These are phyloP conservation scores for Colletotrichum tabaci DNA, from an alignment of 2,329 filamentous ascomycete genomes.

Conservation along the genomic window DNA sequence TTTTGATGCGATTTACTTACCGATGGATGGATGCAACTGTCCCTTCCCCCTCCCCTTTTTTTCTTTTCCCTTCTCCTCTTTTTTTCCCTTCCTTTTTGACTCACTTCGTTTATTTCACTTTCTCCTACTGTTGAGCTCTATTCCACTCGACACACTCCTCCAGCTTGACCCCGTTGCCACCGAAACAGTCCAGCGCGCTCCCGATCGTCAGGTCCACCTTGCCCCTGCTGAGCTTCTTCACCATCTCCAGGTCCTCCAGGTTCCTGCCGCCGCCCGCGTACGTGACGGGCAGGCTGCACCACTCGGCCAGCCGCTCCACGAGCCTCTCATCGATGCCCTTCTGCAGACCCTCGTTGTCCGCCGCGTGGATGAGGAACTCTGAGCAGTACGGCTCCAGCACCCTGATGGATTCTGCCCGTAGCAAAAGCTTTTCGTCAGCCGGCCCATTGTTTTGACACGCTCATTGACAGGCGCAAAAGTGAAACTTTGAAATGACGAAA, in stretches of 20 bases:
- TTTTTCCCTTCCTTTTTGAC: too few relatives aligned
- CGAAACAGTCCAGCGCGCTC: conserved; percentile 96
- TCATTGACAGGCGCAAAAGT: neutral
- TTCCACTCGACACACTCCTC: conserved; percentile 95
- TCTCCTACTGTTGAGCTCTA: conserved; percentile 56
- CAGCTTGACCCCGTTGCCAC: conserved; percentile 87
- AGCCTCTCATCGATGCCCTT: conserved; percentile 90
- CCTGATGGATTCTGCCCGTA: conserved; percentile 80
- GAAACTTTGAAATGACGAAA: neutral
- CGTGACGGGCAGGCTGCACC: conserved; percentile 94
- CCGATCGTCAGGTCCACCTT: conserved; percentile 96
- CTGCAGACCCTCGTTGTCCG: conserved; percentile 96
- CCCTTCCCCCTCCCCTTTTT: neutral
- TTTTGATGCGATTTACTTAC: conserved; percentile 21
- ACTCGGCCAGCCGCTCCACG: conserved; percentile 81
- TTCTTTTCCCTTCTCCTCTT: too few relatives aligned
- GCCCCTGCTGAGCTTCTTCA: conserved; percentile 83
- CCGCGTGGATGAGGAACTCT: conserved; percentile 97
- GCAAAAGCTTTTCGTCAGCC: neutral
- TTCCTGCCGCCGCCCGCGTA: conserved; percentile 95
- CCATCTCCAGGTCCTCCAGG: conserved; percentile 85
- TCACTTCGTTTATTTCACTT: neutral
- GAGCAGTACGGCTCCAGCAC: conserved; percentile 91
- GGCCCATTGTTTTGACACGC: conserved; percentile 9
- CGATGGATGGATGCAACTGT: neutral